Conservation (phyloP, 2,329 filamentous ascomycete species). For the Berkeleyomyces basicola region DNA sequence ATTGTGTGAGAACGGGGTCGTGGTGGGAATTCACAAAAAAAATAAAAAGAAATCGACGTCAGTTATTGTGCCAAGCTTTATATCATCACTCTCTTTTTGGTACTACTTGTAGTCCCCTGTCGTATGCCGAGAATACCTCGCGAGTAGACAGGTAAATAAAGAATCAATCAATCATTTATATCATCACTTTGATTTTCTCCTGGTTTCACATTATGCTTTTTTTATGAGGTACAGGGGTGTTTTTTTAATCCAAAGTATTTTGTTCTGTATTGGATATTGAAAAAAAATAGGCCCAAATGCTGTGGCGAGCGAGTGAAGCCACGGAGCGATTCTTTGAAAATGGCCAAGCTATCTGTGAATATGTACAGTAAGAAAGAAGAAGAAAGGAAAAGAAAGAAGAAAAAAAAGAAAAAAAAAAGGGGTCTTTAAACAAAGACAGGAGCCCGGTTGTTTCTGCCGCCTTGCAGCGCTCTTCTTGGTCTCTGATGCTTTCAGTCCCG, state of each 20-base stretch:
- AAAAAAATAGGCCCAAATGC: constrained; percentile 1
- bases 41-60: no score
- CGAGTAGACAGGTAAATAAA: no score
- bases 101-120: no score
- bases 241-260: not conserved
- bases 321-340: not conserved
- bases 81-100: no score
- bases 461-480: not conserved
- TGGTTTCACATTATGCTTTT: not conserved
- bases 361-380: not conserved
- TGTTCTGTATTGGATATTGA: constrained; percentile 3
- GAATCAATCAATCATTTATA: no score
- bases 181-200: no score
- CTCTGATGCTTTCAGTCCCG: not conserved
- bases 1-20: no score
- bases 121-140: no score
- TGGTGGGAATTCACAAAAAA: no score
- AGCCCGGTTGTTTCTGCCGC: not conserved
- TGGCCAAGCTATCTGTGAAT: not conserved
- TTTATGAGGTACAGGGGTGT: not conserved
- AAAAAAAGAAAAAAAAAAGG: not conserved
- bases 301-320: not conserved
- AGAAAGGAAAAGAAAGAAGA: not conserved
- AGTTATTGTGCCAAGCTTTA: no score
- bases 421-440: not conserved